Evolutionary conservation across 192 early-diverging fungal species (phyloP), one percentile per base, ranked within the genome.

Genomic region (Coemansia sp.): DNA sequence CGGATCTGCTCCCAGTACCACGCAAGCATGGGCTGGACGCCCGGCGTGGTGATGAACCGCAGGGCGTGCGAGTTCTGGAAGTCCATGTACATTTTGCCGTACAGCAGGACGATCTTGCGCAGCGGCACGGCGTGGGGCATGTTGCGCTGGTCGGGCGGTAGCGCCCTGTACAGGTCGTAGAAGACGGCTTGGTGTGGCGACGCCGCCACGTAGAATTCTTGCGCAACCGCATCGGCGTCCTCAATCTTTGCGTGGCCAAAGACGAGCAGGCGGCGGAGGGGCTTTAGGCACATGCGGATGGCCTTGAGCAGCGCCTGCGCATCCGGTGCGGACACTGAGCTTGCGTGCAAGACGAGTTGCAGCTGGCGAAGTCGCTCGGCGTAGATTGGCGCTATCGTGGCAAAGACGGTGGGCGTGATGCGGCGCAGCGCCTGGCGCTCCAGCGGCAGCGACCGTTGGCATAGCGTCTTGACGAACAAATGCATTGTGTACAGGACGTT

Each of bases 41-140:
- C 78, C 11, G 89, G 88, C 10, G 83, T 77, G 2, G 87, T 71
- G 24, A 90, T 85, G 66, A 91, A 93, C 7, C 85, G 81, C 6
- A 91, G 79, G 1, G 90, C 85, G 41, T 90, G 87, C 1, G 84
- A 65, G 62, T 87, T 87, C 71, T 91, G 87, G n/a, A 93, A 69
- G 63, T 92, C 88, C 56, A 92, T 63, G 69, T 92, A 94, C 33
- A 97, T 67, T 64, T 92, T 92, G 33, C 95, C 95, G 48, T 92
- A 86, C 8, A 87, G 84, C 44, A 89, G 55, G 9, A 85, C 77
- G 56, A 92, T 88, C 58, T 90, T 83, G 24, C 68, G 52, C 60
- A 83, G 68, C 16, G 68, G 33, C 23, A 62, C 33, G 16, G 43
- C 63, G 12, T 33, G 68, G 18, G 9, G 43, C 11, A 59, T 46